phyloP scores from a whole-genome alignment of 2,329 filamentous ascomycete species.

The Diaporthe amygdali region DNA sequence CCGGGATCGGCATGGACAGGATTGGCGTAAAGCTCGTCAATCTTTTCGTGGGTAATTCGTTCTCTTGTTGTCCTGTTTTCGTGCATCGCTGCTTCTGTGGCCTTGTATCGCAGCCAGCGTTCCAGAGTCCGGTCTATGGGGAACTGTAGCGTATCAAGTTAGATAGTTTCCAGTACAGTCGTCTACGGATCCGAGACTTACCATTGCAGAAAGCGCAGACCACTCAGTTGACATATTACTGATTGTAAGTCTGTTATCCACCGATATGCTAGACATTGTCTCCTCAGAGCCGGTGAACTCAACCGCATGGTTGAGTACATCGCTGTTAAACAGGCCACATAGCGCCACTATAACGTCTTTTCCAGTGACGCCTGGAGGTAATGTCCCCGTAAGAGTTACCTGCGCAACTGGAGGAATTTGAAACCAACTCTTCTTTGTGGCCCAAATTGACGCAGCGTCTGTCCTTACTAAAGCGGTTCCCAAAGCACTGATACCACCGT shows the following conservation, averaged over 20 bases:
- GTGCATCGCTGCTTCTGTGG: conserved; percentile 71
- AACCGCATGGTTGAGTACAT: conserved; percentile 88
- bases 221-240: conserved; percentile 85
- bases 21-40: conserved; percentile 75
- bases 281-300: conserved; percentile 85
- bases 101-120: conserved; percentile 78
- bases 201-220: conserved; percentile 35
- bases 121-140: conserved; percentile 77
- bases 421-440: conserved; percentile 85
- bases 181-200: not conserved
- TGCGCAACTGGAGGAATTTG: conserved; percentile 85
- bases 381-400: conserved; percentile 75
- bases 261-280: conserved; percentile 73
- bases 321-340: conserved; percentile 83
- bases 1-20: conserved; percentile 74
- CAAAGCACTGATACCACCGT: conserved; percentile 78
- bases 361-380: conserved; percentile 82
- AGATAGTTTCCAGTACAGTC: not conserved
- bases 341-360: conserved; percentile 95
- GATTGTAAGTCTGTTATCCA: conserved; percentile 78
- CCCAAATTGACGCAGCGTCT: conserved; percentile 86
- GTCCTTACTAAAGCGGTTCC: conserved; percentile 86
- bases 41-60: conserved; percentile 73
- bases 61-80: conserved; percentile 50
- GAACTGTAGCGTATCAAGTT: conserved; percentile 52